Conservation (phyloP, 306 rosid species). For the Fagus sylvatica region DNA sequence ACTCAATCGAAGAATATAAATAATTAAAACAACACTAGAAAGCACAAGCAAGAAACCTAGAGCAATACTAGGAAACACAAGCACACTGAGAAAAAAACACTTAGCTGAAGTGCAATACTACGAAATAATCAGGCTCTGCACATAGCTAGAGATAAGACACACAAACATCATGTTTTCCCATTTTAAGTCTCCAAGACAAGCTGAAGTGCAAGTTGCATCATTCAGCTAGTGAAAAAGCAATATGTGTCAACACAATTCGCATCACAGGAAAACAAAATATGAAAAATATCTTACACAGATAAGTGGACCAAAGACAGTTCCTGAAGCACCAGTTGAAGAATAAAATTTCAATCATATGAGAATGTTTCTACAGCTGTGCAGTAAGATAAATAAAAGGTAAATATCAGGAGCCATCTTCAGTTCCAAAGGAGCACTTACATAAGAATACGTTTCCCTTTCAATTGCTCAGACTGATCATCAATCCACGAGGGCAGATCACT, state of each 20-base stretch:
- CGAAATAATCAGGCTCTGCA: background rate
- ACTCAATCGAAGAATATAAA: background rate
- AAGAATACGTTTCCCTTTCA: conserved; percentile 73
- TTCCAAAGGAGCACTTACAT: conserved; percentile 52
- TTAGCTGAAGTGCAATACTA: background rate
- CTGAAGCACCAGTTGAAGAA: conserved; percentile 4
- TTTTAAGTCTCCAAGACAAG: background rate
- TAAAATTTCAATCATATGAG: background rate
- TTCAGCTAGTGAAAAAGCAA: background rate
- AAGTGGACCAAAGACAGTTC: background rate
- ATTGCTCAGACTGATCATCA: conserved; percentile 62
- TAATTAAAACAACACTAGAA: background rate
- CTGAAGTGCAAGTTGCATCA: background rate
- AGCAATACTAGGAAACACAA: background rate
- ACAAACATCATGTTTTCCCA: background rate
- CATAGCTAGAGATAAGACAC: background rate
- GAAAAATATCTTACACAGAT: background rate
- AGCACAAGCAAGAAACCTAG: background rate
- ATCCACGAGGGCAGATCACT: conserved; percentile 90
- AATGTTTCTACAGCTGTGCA: background rate
- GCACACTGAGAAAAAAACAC: background rate
- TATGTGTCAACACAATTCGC: background rate
- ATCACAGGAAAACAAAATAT: background rate
- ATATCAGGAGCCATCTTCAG: background rate
- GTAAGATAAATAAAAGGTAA: background rate